Evolutionary conservation across 2,329 filamentous ascomycete species (phyloP).

Genomic region (Chrysoporthe puriensis): DNA sequence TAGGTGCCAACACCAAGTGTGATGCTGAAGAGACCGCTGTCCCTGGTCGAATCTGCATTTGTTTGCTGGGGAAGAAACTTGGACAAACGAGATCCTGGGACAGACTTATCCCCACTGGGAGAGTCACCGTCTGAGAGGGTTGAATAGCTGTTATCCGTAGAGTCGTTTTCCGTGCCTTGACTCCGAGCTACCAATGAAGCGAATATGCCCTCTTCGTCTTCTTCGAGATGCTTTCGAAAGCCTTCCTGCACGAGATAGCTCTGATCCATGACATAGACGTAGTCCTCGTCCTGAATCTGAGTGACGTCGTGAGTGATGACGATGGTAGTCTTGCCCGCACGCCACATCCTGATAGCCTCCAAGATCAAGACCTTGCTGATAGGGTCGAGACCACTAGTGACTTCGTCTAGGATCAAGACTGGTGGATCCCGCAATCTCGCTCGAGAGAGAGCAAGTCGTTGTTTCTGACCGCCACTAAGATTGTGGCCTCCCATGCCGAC

Average conservation of each 20-base stretch:
- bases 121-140: neutral
- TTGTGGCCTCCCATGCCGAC: slow-evolving; percentile 71
- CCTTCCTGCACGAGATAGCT: slow-evolving; percentile 73
- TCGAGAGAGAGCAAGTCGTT: slow-evolving; percentile 79
- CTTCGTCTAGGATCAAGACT: slow-evolving; percentile 85
- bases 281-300: slow-evolving; percentile 74
- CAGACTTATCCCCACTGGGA: neutral
- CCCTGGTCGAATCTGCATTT: neutral
- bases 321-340: slow-evolving; percentile 81
- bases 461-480: slow-evolving; percentile 83
- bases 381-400: slow-evolving; percentile 84
- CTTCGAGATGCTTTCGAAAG: slow-evolving; percentile 58
- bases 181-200: slow-evolving; percentile 42
- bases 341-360: slow-evolving; percentile 76
- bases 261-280: slow-evolving; percentile 77
- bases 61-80: slow-evolving; percentile 5
- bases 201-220: slow-evolving; percentile 50
- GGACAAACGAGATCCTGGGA: slow-evolving; percentile 17
- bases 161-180: slow-evolving; percentile 24
- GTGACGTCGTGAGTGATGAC: slow-evolving; percentile 90
- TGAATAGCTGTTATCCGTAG: neutral
- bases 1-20: slow-evolving; percentile 14
- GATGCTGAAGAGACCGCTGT: slow-evolving; percentile 22
- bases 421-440: slow-evolving; percentile 77
- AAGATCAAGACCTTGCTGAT: slow-evolving; percentile 69